Conservation (phyloP, 495 filamentous ascomycete genomes). For the Trichoderma orchidacearum region DNA sequence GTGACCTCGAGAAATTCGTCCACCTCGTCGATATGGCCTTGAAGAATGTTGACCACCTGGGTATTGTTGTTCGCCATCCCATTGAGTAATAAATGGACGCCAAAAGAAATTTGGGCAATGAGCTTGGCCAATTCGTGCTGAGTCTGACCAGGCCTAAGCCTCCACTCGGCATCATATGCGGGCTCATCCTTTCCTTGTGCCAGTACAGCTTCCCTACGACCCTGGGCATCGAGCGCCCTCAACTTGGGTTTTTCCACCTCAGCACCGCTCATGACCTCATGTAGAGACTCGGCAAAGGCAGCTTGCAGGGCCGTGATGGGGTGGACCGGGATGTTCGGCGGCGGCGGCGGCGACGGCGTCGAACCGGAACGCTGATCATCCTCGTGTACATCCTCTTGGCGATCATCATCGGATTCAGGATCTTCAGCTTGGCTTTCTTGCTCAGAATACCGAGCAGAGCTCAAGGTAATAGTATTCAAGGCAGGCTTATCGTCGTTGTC, state of each 20-base stretch:
- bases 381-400: background rate
- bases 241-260: conserved; percentile 33
- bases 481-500: background rate
- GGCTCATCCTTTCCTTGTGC: conserved; percentile 44
- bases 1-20: conserved; percentile 81
- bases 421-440: background rate
- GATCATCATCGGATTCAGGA: background rate
- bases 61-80: conserved; percentile 75
- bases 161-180: conserved; percentile 60
- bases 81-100: conserved; percentile 77
- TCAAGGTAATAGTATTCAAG: background rate
- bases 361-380: conserved; percentile 2
- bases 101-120: conserved; percentile 84
- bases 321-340: conserved; percentile 41
- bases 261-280: conserved; percentile 46
- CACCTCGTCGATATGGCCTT: conserved; percentile 84
- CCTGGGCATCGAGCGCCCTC: conserved; percentile 45
- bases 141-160: conserved; percentile 45
- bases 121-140: conserved; percentile 86
- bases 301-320: conserved; percentile 78
- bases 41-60: conserved; percentile 78
- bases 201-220: conserved; percentile 54
- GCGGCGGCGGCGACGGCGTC: conserved; percentile 6
- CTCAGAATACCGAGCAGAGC: background rate
- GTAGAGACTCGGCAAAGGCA: conserved; percentile 85